phyloP scores from a whole-genome alignment of 805 yeast species.

The Wickerhamiella nectarea region DNA sequence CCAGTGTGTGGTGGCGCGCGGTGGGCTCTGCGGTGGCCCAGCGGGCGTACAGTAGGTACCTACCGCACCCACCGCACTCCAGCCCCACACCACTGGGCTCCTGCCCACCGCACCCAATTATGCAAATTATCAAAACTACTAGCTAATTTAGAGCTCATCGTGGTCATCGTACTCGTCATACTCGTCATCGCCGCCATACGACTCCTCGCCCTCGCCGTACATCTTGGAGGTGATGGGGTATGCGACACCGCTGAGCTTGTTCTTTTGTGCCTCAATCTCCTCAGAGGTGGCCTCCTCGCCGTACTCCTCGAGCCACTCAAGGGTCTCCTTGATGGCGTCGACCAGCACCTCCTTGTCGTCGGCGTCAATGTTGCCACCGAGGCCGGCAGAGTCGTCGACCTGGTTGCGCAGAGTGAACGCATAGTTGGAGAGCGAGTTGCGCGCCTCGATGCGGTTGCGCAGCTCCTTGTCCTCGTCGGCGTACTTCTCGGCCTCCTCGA shows the following conservation, averaged over 20 bases:
- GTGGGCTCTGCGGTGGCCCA: no score
- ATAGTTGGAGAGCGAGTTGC: slow-evolving; percentile 78
- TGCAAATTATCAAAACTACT: no score
- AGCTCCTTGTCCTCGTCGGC: slow-evolving; percentile 82
- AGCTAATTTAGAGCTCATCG: slow-evolving; percentile 15
- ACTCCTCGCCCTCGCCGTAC: slow-evolving; percentile 36
- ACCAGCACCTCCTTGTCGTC: slow-evolving; percentile 81
- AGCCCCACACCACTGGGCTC: no score
- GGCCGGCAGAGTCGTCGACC: slow-evolving; percentile 35
- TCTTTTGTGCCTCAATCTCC: slow-evolving; percentile 87
- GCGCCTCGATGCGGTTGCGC: slow-evolving; percentile 74
- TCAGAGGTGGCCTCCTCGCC: slow-evolving; percentile 78
- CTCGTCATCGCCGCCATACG: slow-evolving; percentile 50
- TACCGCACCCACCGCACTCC: no score
- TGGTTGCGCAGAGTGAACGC: slow-evolving; percentile 72
- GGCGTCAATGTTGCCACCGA: slow-evolving; percentile 69
- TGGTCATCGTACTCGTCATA: slow-evolving; percentile 21
- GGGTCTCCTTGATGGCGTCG: slow-evolving; percentile 77
- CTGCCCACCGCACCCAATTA: no score
- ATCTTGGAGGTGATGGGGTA: slow-evolving; percentile 87
- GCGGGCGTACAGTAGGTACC: no score
- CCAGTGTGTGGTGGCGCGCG: no score
- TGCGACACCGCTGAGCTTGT: slow-evolving; percentile 64
- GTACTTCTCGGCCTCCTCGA: slow-evolving; percentile 88
- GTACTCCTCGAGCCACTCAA: slow-evolving; percentile 80